These are phyloP conservation scores for Epichloe sp. DNA, from an alignment of 2,329 filamentous ascomycete genomes.

Conservation along the genomic window DNA sequence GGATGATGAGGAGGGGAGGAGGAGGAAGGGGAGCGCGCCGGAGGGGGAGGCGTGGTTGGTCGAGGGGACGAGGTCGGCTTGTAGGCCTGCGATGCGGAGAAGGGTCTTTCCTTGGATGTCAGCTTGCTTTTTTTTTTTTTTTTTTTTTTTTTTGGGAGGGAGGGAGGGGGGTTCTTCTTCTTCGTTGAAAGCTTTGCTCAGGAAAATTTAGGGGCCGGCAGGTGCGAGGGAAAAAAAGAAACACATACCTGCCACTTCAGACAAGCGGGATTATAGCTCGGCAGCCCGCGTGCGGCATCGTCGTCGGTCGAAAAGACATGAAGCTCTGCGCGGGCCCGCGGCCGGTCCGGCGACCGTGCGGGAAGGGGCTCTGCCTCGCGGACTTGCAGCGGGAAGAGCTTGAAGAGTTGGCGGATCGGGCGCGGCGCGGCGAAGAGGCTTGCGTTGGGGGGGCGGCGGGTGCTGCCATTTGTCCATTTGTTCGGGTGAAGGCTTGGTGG, in stretches of 20 bases:
- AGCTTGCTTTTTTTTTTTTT: background rate
- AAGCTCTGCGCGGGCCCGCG: slow-evolving; percentile 39
- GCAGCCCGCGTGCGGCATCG: slow-evolving; percentile 46
- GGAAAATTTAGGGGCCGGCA: too few species aligned
- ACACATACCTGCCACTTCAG: slow-evolving; percentile 82
- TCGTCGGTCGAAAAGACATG: slow-evolving; percentile 62
- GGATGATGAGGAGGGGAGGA: slow-evolving; percentile 32
- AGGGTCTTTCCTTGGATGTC: slow-evolving; percentile 42
- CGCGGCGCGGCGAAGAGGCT: slow-evolving; percentile 49
- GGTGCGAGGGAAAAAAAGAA: background rate
- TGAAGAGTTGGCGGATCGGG: slow-evolving; percentile 72
- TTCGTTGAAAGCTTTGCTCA: background rate
- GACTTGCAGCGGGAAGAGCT: slow-evolving; percentile 64
- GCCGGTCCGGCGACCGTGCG: slow-evolving; percentile 33
- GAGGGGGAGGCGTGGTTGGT: slow-evolving; percentile 90
- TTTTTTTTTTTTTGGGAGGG: background rate
- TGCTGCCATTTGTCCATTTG: background rate
- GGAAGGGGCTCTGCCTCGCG: slow-evolving; percentile 68
- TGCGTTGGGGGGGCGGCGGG: slow-evolving; percentile 4
- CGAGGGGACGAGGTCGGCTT: slow-evolving; percentile 55
- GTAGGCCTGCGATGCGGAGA: slow-evolving; percentile 60
- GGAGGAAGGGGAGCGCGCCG: slow-evolving; percentile 77
- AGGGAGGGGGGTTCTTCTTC: background rate
- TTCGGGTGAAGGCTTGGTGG: too few species aligned
- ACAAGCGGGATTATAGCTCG: slow-evolving; percentile 85